phyloP scores from a whole-genome alignment of 2,329 filamentous ascomycete species.

The Fusarium praegraminearum region DNA sequence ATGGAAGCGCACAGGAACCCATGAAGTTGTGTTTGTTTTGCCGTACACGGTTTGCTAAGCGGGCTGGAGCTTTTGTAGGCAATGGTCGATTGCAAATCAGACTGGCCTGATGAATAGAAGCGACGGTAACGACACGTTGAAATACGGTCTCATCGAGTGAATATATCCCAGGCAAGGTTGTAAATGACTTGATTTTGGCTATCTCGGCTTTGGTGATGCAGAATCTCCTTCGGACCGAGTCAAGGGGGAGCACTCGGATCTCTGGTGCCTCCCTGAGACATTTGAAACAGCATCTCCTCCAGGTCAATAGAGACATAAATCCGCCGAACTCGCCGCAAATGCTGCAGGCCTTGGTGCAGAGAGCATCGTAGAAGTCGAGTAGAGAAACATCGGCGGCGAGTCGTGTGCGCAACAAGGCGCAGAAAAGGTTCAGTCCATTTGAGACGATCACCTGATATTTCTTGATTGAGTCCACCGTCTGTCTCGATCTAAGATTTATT shows the following conservation, averaged over 20 bases:
- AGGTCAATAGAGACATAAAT: constrained; percentile 44
- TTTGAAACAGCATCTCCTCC: constrained; percentile 49
- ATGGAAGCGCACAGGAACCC: neutral
- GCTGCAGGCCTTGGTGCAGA: constrained; percentile 49
- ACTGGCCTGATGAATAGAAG: neutral
- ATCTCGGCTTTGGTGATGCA: neutral
- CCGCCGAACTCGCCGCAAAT: constrained; percentile 47
- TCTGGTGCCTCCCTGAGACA: constrained; percentile 42
- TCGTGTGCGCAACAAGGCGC: constrained; percentile 50
- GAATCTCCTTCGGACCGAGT: neutral
- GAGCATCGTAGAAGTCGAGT: constrained; percentile 41
- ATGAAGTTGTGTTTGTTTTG: neutral
- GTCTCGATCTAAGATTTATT: constrained; percentile 45
- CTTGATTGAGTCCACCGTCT: constrained; percentile 45
- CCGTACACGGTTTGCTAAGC: neutral
- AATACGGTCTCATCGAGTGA: neutral
- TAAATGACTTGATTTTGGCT: neutral
- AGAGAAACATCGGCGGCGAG: constrained; percentile 46
- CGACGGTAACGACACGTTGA: neutral
- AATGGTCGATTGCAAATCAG: rapidly evolving
- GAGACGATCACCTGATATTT: constrained; percentile 46
- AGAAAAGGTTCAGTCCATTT: constrained; percentile 50
- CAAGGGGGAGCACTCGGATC: neutral
- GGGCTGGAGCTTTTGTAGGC: neutral
- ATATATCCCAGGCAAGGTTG: neutral